Base-by-base conservation (phyloP, 352 stramenopile species). In the Aphanomyces invadans region DNA sequence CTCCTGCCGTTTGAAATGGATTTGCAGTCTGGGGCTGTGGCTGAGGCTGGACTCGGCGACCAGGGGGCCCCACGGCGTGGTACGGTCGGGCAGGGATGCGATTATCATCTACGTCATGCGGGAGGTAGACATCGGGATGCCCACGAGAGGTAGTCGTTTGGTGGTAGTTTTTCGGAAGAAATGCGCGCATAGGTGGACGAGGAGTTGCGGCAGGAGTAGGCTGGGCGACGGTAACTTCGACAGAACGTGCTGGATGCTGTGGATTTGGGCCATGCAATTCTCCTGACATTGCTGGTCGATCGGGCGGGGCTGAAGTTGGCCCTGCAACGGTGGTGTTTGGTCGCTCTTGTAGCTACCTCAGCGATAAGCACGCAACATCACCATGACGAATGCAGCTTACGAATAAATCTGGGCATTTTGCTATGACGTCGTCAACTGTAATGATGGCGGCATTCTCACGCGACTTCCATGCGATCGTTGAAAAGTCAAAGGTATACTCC, bases 1-100 rank as follows among this genome's bases (percentile, higher is more conserved):
- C 77, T 1, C 76, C 73, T 44, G 84, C 84, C 9, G 84, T 93
- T 39, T 83, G 73, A 64, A 93, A 93, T 1, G 82, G 77, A 53
- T 84, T 90, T 10, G 39, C 39, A n/a, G 39, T 28, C 25, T 0
- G n/a, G 9, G 21, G 46, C 19, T 54, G 19, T 21, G 19, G 11
- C 28, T 10, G 23, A 54, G 9, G 46, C 21, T 54, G 21, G 46
- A 12, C 2, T 54, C 10, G 17, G 19, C 25, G 46, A 21, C 11
- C 28, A 12, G 46, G 28, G 23, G 21, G 17, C 38, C 10, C 17
- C 17, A 15, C 2, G 46, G 11, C 19, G 46, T 10, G 1, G n/a
- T n/a, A n/a, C n/a, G n/a, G n/a, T n/a, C n/a, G n/a, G n/a, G n/a
- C n/a, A n/a, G n/a, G n/a, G n/a, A n/a, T n/a, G n/a, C n/a, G n/a